Base-by-base conservation (phyloP, 1,284 basidiomycete species). In the Ganoderma leucocontextum region DNA sequence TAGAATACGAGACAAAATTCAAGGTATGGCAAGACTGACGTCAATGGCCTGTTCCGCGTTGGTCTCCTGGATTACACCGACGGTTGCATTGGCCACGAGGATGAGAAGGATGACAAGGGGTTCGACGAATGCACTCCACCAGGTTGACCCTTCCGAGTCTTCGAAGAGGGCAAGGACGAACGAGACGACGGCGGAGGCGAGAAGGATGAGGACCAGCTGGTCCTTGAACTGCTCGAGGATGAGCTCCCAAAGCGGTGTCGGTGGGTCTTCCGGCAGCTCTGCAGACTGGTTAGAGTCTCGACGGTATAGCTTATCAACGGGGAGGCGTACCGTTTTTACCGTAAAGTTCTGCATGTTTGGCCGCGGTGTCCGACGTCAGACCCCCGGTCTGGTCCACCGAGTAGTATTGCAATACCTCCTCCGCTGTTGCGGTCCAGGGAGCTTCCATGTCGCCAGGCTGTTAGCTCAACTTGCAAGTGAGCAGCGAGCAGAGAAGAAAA, bases 141-240 rank as follows among this genome's bases (percentile, higher is more conserved):
- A 87, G n/a, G 84, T 86, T 13, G 89, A 85, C 71, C 91, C 90
- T 22, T 88, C 86, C 1, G 86, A 82, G 57, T 91, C 87, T 78
- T 98, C 96, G 68, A 98, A 85, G 47, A 97, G 81, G 10, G 96
- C 96, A 39, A 98, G 86, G 13, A 96, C 84, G 78, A 98, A 96
- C 2, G 96, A 98, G 70, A 98, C 87, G 61, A 94, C 90, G 17
- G 96, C 96, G 7, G 95, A 97, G 2, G 88, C 95, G 55, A 98
- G 91, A 35, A 98, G 88, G 77, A 98, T 98, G 70, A 98, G 90
- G 29, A 97, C 96, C 33, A 98, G 90, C 81, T 97, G 95, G 82
- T 98, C 96, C 84, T 98, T 93, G 87, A 99, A 99, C 83, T 99
- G 97, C 75, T 97, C 96, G 25, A 99, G 86, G 70, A 99, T 94